Evolutionary conservation across 2,329 filamentous ascomycete species (phyloP), one percentile per base, ranked within the genome.

Genomic region (Neofusicoccum kwambonambiense): DNA sequence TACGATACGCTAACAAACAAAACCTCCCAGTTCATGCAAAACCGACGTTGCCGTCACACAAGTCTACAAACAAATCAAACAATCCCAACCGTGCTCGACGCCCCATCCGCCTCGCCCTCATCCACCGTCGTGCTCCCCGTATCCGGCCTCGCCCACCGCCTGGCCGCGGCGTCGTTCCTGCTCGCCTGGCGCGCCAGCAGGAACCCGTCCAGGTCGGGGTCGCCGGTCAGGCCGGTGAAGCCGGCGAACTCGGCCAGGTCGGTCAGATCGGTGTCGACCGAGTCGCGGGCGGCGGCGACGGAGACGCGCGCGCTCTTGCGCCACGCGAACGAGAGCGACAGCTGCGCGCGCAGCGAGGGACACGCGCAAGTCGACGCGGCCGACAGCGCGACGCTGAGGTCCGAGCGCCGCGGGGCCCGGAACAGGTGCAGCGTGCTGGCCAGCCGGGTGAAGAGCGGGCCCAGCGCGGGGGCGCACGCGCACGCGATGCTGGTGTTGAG

Each of bases 401-500:
- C 34, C 2, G 50, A 13, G 35, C 35, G 13, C 2, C 35, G 34
- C 37, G 17, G 4, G 11, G 12, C 1, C 3, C 22, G 41, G 1
- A 17, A n/a, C 4, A 19, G 17, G 4, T 22, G 22, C 22, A 22
- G 22, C 22, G 22, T 22, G 22, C 22, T 22, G 22, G 22, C 22
- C 22, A 60, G 27, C 6, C 41, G 56, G 4, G 37, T 52, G 34
- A 37, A 27, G 12, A 63, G 37, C 2, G 65, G 65, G 27, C 54
- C 41, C 3, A 64, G 52, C 0, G 61, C 31, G 12, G 65, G 65
- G 6, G 35, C 15, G 56, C 65, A 66, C 5, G 65, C 62, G 37
- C 52, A 60, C 35, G 64, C 44, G 44, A 66, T 61, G 35, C 51
- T 45, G 41, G 44, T 35, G 52, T 64, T 64, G 22, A 64, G 47